These are phyloP conservation scores for Cercospora nicotianae DNA, from an alignment of 2,329 filamentous ascomycete genomes.

Conservation along the genomic window DNA sequence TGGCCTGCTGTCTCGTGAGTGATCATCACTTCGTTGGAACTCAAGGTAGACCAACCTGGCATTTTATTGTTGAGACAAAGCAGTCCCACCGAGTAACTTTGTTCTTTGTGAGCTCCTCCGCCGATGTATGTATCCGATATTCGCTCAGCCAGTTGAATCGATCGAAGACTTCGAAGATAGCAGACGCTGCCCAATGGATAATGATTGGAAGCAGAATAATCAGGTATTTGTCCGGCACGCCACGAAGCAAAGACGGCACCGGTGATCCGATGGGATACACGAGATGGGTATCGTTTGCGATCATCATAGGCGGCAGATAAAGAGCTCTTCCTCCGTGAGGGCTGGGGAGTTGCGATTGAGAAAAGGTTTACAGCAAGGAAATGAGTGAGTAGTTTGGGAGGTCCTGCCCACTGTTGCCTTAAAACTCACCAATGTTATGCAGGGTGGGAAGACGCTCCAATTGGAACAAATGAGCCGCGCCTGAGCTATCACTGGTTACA, in stretches of 20 bases:
- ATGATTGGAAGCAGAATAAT: neutral
- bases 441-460: neutral
- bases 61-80: neutral
- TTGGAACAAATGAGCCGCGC: neutral
- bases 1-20: neutral
- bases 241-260: neutral
- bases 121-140: neutral
- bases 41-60: neutral
- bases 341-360: too few species aligned
- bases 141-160: neutral
- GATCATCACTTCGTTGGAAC: neutral
- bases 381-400: neutral
- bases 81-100: neutral
- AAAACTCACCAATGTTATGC: neutral
- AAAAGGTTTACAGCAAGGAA: neutral
- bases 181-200: neutral
- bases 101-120: neutral
- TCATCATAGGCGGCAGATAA: neutral
- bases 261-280: neutral
- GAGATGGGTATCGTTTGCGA: neutral
- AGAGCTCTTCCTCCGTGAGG: too few species aligned
- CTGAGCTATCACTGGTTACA: neutral
- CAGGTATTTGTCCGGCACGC: neutral
- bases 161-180: neutral
- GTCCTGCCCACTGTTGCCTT: neutral